Evolutionary conservation across 768 basidiomycete species (phyloP), one percentile per base, ranked within the genome.

Genomic region (Tephrocybe sp.): DNA sequence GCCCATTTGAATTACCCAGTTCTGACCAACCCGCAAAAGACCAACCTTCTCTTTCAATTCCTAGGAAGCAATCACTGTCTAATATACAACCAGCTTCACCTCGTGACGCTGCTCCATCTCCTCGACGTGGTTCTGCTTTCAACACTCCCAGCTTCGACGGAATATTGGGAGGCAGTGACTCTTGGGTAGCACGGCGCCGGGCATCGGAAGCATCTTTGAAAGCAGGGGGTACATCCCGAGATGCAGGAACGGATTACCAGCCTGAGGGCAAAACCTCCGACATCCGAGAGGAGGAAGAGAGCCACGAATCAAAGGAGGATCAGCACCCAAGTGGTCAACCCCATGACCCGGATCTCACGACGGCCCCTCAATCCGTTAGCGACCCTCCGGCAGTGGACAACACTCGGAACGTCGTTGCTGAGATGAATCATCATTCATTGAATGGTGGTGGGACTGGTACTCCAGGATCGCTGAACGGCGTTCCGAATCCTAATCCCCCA

Each of bases 41-140:
- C 65, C 79, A 79, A 61, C 68, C 78, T 24, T 69, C 80, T n/a
- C 55, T 74, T 44, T 51, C 70, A 21, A 59, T 83, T 21, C 80
- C 84, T 39, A 79, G 87, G 37, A 89, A 87, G 66, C 76, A 82
- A 33, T 89, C 89, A 6, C 61, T 86, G 60, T 84, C 88, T 18
- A 73, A 75, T 46, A 69, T 78, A 48, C 84, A 84, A 58, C 70
- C 72, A 15, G 52, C 69, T 47, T 79, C 83, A 37, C 76, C 86
- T 31, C 83, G 86, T 41, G 86, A 87, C 42, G 61, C 63, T 11
- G 72, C 71, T 18, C 77, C 81, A 36, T 87, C 88, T 29, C 86
- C 88, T 56, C 84, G 88, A 45, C 74, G 74, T 53, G 80, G 87
- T 45, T 71, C 79, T 48, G 76, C 80, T 9, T 76, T 29, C 6